Conservation (phyloP, 2,329 filamentous ascomycete genomes). For the Fusarium longipes region DNA sequence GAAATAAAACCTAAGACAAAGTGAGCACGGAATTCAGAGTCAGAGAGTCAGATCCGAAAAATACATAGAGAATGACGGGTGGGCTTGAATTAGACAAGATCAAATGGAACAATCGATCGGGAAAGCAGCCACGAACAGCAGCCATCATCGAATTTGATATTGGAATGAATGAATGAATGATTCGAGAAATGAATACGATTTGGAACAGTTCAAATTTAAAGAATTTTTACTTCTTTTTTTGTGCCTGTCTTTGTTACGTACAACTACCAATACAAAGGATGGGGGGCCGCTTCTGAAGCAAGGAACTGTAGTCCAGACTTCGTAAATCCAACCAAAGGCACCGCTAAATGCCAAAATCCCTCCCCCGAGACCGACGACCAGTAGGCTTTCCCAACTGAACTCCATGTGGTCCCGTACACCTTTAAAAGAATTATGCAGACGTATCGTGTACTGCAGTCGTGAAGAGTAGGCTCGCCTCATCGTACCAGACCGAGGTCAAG, state of each 20-base stretch:
- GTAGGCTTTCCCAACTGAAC: conserved; percentile 20
- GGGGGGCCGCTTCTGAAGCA: conserved; percentile 40
- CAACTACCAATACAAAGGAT: conserved; percentile 54
- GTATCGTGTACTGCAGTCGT: conserved; percentile 38
- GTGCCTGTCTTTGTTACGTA: conserved; percentile 49
- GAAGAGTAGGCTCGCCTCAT: conserved; percentile 47
- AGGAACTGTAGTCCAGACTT: conserved; percentile 36
- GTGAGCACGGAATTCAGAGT: conserved; percentile 1
- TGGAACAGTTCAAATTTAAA: conserved; percentile 32
- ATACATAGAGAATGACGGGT: neutral
- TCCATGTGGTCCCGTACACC: conserved; percentile 33
- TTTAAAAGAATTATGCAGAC: conserved; percentile 49
- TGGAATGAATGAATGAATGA: conserved; percentile 1
- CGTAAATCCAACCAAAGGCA: conserved; percentile 40
- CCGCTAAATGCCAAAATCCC: conserved; percentile 36
- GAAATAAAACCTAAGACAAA: neutral
- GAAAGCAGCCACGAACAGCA: neutral
- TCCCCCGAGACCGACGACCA: conserved; percentile 31
- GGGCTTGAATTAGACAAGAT: neutral
- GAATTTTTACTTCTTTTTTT: conserved; percentile 54
- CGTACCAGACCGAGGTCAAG: conserved; percentile 46
- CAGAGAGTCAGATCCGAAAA: neutral
- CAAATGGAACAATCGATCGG: conserved; percentile 1
- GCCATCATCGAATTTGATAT: neutral
- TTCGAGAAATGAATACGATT: conserved; percentile 25